Percentiles rank a stretch among this genome's conserved stretches.
Evolutionary conservation across 208 protist genomes (phyloP).

Genomic region (Trypanosoma grayi): DNA sequence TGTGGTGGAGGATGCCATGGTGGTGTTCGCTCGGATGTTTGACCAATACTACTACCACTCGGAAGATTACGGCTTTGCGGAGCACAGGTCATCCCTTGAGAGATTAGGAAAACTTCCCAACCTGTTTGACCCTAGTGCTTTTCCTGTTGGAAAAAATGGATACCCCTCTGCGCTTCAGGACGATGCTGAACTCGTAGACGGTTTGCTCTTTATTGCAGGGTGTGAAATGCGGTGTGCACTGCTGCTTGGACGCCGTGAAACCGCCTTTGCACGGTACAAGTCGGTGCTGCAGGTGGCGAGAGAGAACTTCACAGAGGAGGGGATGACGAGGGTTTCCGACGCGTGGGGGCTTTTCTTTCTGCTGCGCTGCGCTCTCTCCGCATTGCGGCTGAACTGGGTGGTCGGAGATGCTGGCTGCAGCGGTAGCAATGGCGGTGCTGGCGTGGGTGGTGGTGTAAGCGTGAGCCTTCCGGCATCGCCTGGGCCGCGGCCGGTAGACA

Average conservation of each 20-base stretch:
- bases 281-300: conserved; percentile 56
- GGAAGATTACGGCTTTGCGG: conserved; percentile 75
- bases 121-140: conserved; percentile 43
- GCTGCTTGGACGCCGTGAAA: conserved; percentile 34
- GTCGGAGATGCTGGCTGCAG: background rate
- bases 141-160: conserved; percentile 18
- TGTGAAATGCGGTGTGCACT: conserved; percentile 57
- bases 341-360: conserved; percentile 58
- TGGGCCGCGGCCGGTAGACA: background rate
- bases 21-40: conserved; percentile 49
- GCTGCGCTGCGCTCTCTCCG: conserved; percentile 62
- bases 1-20: conserved; percentile 44
- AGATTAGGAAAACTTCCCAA: conserved; percentile 44
- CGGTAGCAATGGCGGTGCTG: too few relatives aligned
- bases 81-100: conserved; percentile 31
- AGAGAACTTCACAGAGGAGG: conserved; percentile 70
- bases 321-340: conserved; percentile 1
- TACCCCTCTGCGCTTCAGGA: conserved; percentile 50
- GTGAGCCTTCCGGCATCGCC: background rate
- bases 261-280: conserved; percentile 38
- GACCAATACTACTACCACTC: conserved; percentile 87
- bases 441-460: too few relatives aligned
- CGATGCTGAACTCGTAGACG: conserved; percentile 55
- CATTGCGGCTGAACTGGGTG: conserved; percentile 29
- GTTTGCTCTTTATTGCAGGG: conserved; percentile 55